Percentiles rank a stretch among this genome's conserved stretches.
phyloP scores from a whole-genome alignment of 2,329 filamentous ascomycete species.

The Xylariomycetidae sp. region DNA sequence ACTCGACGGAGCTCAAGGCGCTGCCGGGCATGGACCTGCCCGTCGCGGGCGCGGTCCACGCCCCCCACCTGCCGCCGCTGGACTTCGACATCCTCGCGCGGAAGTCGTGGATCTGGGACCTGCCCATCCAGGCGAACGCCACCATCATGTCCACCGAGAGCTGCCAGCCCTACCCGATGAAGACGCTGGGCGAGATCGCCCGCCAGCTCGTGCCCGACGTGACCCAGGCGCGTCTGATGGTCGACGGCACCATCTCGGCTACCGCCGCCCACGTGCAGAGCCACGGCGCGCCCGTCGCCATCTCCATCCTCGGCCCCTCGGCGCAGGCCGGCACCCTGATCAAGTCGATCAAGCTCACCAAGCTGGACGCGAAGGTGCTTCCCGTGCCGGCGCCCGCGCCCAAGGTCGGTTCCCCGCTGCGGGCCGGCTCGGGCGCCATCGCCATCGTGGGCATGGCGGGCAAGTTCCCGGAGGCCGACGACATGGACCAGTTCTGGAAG shows the following conservation, averaged over 20 bases:
- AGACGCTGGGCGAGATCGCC: conserved; percentile 7
- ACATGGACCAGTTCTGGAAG: conserved; percentile 27
- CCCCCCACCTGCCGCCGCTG: conserved; percentile 9
- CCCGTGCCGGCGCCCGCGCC: neutral
- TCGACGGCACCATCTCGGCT: conserved; percentile 6
- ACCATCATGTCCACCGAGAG: conserved; percentile 9
- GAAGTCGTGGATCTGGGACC: conserved; percentile 10
- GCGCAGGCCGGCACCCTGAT: conserved; percentile 4
- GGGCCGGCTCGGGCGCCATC: conserved; percentile 6
- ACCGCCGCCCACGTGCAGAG: conserved; percentile 2
- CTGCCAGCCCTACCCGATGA: conserved; percentile 5
- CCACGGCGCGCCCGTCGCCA: neutral
- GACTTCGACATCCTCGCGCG: conserved; percentile 3
- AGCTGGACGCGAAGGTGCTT: conserved; percentile 1
- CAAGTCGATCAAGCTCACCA: conserved; percentile 2
- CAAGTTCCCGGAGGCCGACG: conserved; percentile 26
- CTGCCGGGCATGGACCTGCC: conserved; percentile 5
- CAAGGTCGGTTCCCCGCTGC: neutral
- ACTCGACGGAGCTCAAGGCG: neutral
- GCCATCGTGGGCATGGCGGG: conserved; percentile 33
- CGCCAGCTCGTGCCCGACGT: conserved; percentile 7
- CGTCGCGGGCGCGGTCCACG: conserved; percentile 9
- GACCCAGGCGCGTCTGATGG: conserved; percentile 4
- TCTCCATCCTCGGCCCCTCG: conserved; percentile 11
- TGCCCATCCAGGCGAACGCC: conserved; percentile 8